Conservation (phyloP, 179 eudicot species). For the Dionaea muscipula region DNA sequence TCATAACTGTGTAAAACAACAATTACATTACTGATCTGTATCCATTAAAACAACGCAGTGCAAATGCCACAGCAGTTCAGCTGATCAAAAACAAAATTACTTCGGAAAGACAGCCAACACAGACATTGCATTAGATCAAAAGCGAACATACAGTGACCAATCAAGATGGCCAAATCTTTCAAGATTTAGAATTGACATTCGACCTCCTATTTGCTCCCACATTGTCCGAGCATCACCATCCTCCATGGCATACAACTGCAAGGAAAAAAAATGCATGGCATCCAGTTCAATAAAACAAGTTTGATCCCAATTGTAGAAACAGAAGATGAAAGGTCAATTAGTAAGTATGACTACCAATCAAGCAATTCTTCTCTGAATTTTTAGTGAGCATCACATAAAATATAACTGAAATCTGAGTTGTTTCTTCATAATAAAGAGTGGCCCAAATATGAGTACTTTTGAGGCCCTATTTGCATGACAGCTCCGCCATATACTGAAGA, state of each 20-base stretch:
- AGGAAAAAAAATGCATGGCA: slow-evolving; percentile 13
- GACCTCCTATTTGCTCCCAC: slow-evolving; percentile 77
- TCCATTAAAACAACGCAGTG: slow-evolving; percentile 5
- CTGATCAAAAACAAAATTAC: slow-evolving; percentile 11
- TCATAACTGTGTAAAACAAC: slow-evolving; percentile 52
- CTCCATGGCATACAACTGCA: slow-evolving; percentile 59
- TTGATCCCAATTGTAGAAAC: no score
- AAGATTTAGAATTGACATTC: slow-evolving; percentile 45
- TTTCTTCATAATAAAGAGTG: no score
- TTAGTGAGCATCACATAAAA: no score
- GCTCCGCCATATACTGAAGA: no score
- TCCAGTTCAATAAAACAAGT: no score
- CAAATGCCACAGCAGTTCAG: slow-evolving; percentile 4
- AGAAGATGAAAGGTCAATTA: no score
- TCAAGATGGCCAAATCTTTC: slow-evolving; percentile 57
- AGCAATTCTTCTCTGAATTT: no score
- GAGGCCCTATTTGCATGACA: no score
- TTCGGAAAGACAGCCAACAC: slow-evolving; percentile 12
- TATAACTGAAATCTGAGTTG: no score
- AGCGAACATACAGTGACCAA: slow-evolving; percentile 82
- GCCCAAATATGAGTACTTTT: no score
- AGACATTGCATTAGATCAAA: slow-evolving; percentile 20
- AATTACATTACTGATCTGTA: slow-evolving; percentile 14
- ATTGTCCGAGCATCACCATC: slow-evolving; percentile 52
- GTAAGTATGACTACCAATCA: no score